Conservation (phyloP, 2,329 filamentous ascomycete genomes). For the Ophiosphaerella narmari region DNA sequence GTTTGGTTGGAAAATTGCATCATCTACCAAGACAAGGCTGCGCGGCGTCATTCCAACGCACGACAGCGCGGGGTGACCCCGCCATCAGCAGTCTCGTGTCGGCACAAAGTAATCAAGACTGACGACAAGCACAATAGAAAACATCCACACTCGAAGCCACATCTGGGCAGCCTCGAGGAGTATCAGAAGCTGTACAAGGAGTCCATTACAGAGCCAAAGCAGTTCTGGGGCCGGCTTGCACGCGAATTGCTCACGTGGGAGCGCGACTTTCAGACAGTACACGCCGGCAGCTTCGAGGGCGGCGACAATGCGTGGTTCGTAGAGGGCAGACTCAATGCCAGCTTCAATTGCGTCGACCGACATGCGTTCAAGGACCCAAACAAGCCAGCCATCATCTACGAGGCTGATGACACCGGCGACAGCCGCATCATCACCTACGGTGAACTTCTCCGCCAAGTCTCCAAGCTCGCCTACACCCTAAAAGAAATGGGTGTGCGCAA, state of each 20-base stretch:
- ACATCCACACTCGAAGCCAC: conserved; percentile 62
- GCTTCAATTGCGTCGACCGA: conserved; percentile 96
- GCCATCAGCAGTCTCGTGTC: conserved; percentile 20
- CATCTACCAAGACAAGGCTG: conserved; percentile 16
- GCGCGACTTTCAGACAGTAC: conserved; percentile 88
- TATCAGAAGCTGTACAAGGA: conserved; percentile 72
- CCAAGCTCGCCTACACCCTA: conserved; percentile 80
- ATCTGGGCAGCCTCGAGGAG: conserved; percentile 63
- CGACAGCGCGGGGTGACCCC: conserved; percentile 42
- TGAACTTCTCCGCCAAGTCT: conserved; percentile 92
- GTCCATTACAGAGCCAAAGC: conserved; percentile 85
- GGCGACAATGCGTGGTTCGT: conserved; percentile 95
- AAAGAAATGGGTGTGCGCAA: conserved; percentile 97
- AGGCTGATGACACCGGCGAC: conserved; percentile 87
- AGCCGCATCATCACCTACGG: conserved; percentile 90
- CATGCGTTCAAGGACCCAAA: conserved; percentile 95
- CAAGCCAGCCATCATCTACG: conserved; percentile 96
- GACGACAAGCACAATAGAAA: conserved; percentile 50
- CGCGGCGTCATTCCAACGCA: conserved; percentile 16
- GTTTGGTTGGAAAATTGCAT: conserved; percentile 24
- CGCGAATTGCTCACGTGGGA: conserved; percentile 91
- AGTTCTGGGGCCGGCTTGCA: conserved; percentile 87
- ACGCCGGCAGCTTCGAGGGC: conserved; percentile 72
- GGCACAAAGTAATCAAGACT: conserved; percentile 11
- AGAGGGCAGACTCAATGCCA: conserved; percentile 91